Evolutionary conservation across 495 filamentous ascomycete species (phyloP), one percentile per base, ranked within the genome.

Genomic region (Penicillium turbatum): DNA sequence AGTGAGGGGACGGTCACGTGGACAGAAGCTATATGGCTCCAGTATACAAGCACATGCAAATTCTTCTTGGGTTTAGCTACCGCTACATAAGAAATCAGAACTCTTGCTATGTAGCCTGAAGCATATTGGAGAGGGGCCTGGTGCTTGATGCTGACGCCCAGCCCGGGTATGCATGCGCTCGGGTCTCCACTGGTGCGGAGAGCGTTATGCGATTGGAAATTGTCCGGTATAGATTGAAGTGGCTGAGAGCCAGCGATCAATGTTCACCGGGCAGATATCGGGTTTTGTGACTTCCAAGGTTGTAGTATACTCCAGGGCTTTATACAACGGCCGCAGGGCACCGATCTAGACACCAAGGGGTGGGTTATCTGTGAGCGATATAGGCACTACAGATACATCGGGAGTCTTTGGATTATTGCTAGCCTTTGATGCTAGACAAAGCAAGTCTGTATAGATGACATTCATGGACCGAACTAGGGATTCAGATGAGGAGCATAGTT

Each of bases 1-100:
- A 66, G 67, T 65, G 65, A 64, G 63, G 57, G 61, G 56, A 53
- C 39, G 32, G 69, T 67, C 69, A 72, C 69, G 69, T 72, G 67
- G 31, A 29, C 38, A 30, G 21, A 24, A 38, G 9, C 31, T 36
- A 15, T 24, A 3, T 21, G 8, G 24, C 6, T 7, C 13, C 12
- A 26, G 10, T 21, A 30, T 35, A 21, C 17, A 47, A 11, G 8
- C 31, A 31, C 29, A 54, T 35, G 29, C 5, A 21, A 48, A 24
- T 32, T 6, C 27, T 47, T 17, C 27, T 31, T 31, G 5, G 17
- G 17, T 16, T 42, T n/a, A 31, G 11, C 31, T 16, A 17, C 9
- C 11, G 9, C 27, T 44, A 10, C 16, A 16, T 44, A 35, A 26
- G 24, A 24, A 16, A n/a, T 17, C 32, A 11, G 17, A 30, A 29